Base-by-base conservation (phyloP, 2,329 filamentous ascomycete species). In the Fusarium piperis region DNA sequence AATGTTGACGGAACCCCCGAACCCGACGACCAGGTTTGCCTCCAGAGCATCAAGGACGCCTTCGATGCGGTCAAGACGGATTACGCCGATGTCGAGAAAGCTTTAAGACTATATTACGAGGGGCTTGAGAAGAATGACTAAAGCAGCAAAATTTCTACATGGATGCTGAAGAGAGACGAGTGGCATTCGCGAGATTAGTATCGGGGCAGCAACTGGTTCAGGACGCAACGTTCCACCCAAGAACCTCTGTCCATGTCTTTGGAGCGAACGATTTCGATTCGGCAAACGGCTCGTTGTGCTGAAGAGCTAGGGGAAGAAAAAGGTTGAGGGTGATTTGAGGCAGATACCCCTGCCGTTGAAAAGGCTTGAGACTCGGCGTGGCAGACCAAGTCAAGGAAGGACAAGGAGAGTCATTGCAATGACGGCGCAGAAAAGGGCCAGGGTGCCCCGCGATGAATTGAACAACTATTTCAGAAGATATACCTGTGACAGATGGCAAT, bases 61-160 rank as follows among this genome's bases (percentile, higher is more conserved):
- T 87, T 98, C 70, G 84, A 85, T 52, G 85, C 88, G 51, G 92
- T 94, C 68, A 94, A 95, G 85, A 81, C 85, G 67, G 94, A 97
- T 77, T 97, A 94, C 81, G 80, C 85, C 52, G 91, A 93, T 60
- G 92, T 92, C 57, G 91, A 95, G 81, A 86, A 83, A 71, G 86
- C 90, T 65, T 87, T 99, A 78, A 88, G 85, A 79, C 83, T 87
- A 73, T 97, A 94, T 81, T 97, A 81, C 72, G 76, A 75, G 4
- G 70, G 76, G 56, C 69, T 70, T 28, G 70, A 75, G 13, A 59
- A 65, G 51, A 72, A 70, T 26, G 71, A 72, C 30, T 71, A 70
- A 65, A 36, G 57, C 33, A 44, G 38, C 44, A 13, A 41, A 41
- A n/a, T 53, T 30, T 55, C 52, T 55, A 53, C 18, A 55, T 36